Evolutionary conservation across 2,329 filamentous ascomycete genomes (phyloP).

Genomic region (Aspergillus terreus): DNA sequence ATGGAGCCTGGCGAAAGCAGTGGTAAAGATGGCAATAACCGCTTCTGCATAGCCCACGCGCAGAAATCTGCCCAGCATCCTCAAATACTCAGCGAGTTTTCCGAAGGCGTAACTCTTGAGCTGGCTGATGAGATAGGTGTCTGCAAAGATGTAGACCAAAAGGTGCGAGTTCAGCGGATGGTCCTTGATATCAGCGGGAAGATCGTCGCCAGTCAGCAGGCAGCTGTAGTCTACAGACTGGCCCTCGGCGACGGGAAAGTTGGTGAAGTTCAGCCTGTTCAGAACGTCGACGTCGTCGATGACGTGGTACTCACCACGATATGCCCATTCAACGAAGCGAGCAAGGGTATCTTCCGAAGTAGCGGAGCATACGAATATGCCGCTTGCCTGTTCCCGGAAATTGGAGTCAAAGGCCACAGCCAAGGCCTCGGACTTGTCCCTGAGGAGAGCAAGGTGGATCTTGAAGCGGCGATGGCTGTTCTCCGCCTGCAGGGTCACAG

Average conservation of each 20-base stretch:
- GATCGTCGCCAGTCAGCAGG: background rate
- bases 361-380: constrained; percentile 1
- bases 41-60: background rate
- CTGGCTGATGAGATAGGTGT: constrained; percentile 3
- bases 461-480: constrained; percentile 1
- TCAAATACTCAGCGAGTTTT: constrained; percentile 1
- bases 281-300: background rate
- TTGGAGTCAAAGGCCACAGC: background rate
- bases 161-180: constrained; percentile 6
- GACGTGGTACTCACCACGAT: constrained; percentile 6
- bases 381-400: background rate
- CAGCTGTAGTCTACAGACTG: background rate
- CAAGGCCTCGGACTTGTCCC: constrained; percentile 2
- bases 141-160: constrained; percentile 7
- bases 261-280: background rate
- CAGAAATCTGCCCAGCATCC: background rate
- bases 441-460: constrained; percentile 6
- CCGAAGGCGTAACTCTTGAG: constrained; percentile 6
- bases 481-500: background rate
- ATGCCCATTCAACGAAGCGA: constrained; percentile 9
- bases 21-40: background rate
- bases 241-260: background rate
- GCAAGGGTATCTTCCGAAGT: constrained; percentile 4
- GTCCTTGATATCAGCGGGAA: background rate
- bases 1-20: background rate